A percentile compares a stretch with the other conserved stretches of the same genome.
Conservation (phyloP, 2,329 filamentous ascomycete genomes). For the Beauveria sp. region DNA sequence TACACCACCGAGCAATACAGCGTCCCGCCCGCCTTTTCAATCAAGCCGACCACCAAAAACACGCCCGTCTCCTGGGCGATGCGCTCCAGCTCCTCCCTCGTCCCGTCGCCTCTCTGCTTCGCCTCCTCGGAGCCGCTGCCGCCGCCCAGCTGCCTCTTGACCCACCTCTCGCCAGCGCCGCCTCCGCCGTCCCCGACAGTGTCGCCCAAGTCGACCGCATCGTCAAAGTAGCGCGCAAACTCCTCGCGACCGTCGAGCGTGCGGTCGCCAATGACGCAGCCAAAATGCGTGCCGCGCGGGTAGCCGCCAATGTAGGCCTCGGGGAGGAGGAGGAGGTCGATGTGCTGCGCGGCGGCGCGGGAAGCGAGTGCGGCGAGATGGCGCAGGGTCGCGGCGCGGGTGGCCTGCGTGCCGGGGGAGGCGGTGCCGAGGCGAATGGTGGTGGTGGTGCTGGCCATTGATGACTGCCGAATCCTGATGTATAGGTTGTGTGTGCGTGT, state of each 20-base stretch:
- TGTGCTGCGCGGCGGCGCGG: conserved; percentile 46
- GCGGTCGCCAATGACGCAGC: conserved; percentile 64
- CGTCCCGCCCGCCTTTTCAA: conserved; percentile 74
- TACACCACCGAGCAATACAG: conserved; percentile 80
- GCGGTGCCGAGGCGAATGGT: conserved; percentile 47
- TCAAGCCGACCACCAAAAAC: conserved; percentile 71
- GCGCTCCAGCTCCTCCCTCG: conserved; percentile 68
- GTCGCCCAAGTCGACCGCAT: conserved; percentile 77
- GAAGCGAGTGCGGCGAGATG: conserved; percentile 57
- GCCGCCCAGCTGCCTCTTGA: conserved; percentile 46
- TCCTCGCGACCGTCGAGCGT: conserved; percentile 67
- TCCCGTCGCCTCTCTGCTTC: conserved; percentile 48
- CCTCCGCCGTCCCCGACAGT: conserved; percentile 47
- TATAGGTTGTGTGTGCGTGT: neutral
- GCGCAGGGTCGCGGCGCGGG: conserved; percentile 52
- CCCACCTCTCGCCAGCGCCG: conserved; percentile 68
- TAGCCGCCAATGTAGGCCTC: conserved; percentile 92
- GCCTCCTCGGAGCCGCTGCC: conserved; percentile 15
- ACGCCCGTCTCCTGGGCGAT: conserved; percentile 72
- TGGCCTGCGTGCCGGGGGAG: conserved; percentile 44
- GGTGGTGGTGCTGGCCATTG: conserved; percentile 17
- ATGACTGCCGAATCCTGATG: neutral
- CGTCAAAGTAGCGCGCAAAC: conserved; percentile 71
- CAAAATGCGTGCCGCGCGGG: conserved; percentile 73
- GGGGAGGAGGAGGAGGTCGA: conserved; percentile 75